Evolutionary conservation across 2,329 filamentous ascomycete genomes (phyloP).

Genomic region (Meredithiella fracta): DNA sequence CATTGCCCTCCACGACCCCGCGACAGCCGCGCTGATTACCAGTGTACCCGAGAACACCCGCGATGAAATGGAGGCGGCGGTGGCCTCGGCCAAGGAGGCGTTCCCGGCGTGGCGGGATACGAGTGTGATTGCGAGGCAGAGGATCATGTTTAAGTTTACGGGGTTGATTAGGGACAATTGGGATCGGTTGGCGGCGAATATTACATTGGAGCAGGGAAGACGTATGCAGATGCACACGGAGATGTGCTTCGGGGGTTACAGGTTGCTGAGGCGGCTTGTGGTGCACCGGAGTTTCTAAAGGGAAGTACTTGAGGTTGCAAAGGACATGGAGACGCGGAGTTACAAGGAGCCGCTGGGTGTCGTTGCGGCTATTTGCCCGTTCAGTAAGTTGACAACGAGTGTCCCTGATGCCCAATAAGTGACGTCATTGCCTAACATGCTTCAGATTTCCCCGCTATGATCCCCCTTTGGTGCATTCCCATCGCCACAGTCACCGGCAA

Average conservation of each 20-base stretch:
- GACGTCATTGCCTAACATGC: too few relatives aligned
- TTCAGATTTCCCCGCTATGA: conserved; percentile 81
- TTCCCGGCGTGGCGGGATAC: conserved; percentile 59
- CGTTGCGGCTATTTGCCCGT: conserved; percentile 71
- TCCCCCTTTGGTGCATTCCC: conserved; percentile 79
- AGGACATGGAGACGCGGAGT: conserved; percentile 77
- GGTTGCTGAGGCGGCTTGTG: conserved; percentile 70
- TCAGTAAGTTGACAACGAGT: conserved; percentile 57
- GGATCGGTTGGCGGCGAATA: conserved; percentile 70
- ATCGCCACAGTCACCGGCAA: conserved; percentile 74
- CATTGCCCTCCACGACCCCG: conserved; percentile 68
- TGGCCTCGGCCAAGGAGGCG: conserved; percentile 59
- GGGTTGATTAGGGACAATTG: conserved; percentile 66
- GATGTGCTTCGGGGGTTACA: conserved; percentile 70
- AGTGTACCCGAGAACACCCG: conserved; percentile 69
- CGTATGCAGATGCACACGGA: conserved; percentile 64
- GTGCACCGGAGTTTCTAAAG: conserved; percentile 64
- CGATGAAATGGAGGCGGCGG: conserved; percentile 56
- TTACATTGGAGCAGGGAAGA: conserved; percentile 80
- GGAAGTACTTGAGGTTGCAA: conserved; percentile 73
- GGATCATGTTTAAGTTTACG: conserved; percentile 79
- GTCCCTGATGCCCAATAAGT: too few relatives aligned
- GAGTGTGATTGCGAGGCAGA: conserved; percentile 57
- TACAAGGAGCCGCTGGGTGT: conserved; percentile 72
- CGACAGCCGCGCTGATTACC: conserved; percentile 72